Percentiles rank a stretch among this genome's conserved stretches.
phyloP scores from a whole-genome alignment of 139 green algal species.

The Spirogloea muscicola region DNA sequence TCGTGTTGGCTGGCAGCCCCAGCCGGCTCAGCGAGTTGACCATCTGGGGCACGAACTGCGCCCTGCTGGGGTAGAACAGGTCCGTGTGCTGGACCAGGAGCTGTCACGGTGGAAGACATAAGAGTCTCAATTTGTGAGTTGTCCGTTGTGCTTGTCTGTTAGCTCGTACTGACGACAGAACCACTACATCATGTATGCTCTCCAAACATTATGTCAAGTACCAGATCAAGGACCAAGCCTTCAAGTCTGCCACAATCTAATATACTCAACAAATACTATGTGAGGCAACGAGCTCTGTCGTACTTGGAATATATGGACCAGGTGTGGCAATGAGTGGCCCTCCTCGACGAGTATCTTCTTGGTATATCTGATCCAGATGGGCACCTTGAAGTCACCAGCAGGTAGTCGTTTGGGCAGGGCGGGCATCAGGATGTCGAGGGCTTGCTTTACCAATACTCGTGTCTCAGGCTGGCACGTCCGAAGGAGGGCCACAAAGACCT shows the following conservation, averaged over 20 bases:
- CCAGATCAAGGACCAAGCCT: too few species aligned
- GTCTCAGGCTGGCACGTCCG: conserved; percentile 70
- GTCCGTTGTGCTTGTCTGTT: too few species aligned
- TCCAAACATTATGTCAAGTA: too few species aligned
- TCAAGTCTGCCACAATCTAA: too few species aligned
- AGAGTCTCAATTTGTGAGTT: too few species aligned
- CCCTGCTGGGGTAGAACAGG: conserved; percentile 73
- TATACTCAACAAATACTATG: too few species aligned
- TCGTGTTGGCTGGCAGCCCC: conserved; percentile 59
- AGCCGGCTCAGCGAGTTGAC: conserved; percentile 74
- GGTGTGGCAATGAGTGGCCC: conserved; percentile 59
- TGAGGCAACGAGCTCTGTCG: too few species aligned
- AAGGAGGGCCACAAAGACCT: conserved; percentile 87
- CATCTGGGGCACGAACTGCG: conserved; percentile 87
- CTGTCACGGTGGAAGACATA: too few species aligned
- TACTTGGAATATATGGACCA: conserved; percentile 90
- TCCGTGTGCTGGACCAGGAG: conserved; percentile 81
- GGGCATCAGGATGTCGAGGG: conserved; percentile 84
- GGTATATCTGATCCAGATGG: conserved; percentile 74
- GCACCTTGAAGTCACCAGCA: conserved; percentile 52
- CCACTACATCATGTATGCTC: too few species aligned
- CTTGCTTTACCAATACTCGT: conserved; percentile 67
- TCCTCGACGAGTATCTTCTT: conserved; percentile 83
- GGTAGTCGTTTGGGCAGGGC: conserved; percentile 61
- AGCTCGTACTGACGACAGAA: too few species aligned